These are phyloP conservation scores for Pistacia vera DNA, from an alignment of 345 rosid species.

Conservation along the genomic window DNA sequence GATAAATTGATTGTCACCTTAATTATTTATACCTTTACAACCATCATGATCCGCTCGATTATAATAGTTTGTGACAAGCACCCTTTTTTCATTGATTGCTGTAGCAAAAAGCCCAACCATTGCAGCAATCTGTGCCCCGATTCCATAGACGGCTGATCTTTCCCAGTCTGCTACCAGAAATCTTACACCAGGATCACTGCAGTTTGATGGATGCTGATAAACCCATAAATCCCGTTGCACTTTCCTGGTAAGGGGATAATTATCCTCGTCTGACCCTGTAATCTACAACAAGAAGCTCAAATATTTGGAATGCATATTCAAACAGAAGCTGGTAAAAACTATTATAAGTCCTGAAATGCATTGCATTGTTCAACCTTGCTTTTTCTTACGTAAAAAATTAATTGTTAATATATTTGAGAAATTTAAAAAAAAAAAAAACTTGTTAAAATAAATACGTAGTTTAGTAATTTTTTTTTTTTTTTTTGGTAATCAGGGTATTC, in stretches of 20 bases:
- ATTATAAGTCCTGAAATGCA: background rate
- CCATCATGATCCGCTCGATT: conserved; percentile 91
- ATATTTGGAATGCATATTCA: background rate
- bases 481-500: too few relatives aligned
- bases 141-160: conserved; percentile 77
- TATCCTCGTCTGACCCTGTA: conserved; percentile 85
- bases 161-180: conserved; percentile 98
- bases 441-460: too few relatives aligned
- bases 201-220: conserved; percentile 87
- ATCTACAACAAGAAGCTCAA: conserved; percentile 41
- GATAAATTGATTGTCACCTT: background rate
- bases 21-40: conserved; percentile 63
- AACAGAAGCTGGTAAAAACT: background rate
- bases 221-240: conserved; percentile 89
- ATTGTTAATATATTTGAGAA: too few relatives aligned
- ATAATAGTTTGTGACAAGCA: conserved; percentile 69
- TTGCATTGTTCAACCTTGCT: background rate
- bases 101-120: conserved; percentile 89
- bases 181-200: conserved; percentile 56
- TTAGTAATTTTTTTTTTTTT: too few relatives aligned
- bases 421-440: too few relatives aligned
- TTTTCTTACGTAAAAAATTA: too few relatives aligned
- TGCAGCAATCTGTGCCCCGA: conserved; percentile 92
- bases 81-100: conserved; percentile 75
- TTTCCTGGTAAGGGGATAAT: conserved; percentile 82